Conservation (phyloP, 106 monocot species). For the Phalaenopsis equestris region DNA sequence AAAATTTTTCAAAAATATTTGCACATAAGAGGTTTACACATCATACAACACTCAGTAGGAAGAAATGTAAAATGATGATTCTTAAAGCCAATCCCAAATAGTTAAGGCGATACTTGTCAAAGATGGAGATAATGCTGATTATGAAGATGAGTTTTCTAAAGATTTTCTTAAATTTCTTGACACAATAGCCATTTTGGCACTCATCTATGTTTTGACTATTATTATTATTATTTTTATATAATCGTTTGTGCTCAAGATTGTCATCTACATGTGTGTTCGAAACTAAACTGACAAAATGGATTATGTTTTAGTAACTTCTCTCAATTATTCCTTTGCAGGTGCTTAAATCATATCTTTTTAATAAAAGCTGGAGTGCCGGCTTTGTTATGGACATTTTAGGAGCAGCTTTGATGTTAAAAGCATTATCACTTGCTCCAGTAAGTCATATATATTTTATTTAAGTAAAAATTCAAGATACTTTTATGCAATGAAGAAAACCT, state of each 20-base stretch:
- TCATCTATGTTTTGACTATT: background rate
- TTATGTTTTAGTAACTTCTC: background rate
- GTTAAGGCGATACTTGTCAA: too few relatives aligned
- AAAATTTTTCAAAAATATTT: too few relatives aligned
- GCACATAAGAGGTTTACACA: too few relatives aligned
- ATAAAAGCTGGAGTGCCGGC: slow-evolving; percentile 75
- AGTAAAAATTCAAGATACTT: background rate
- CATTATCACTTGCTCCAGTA: slow-evolving; percentile 86
- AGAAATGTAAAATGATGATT: too few relatives aligned
- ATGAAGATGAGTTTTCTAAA: too few relatives aligned
- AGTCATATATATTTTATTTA: slow-evolving; percentile 10
- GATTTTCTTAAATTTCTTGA: too few relatives aligned
- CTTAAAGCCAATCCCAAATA: too few relatives aligned
- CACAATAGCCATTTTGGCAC: too few relatives aligned
- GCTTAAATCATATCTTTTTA: slow-evolving; percentile 67
- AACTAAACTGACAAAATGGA: background rate
- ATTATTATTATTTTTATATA: background rate
- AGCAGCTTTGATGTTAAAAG: slow-evolving; percentile 79
- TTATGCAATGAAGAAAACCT: background rate
- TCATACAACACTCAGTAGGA: too few relatives aligned
- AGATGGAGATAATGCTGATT: too few relatives aligned
- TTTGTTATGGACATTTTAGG: slow-evolving; percentile 88
- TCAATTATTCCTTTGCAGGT: slow-evolving; percentile 36
- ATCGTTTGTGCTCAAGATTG: background rate
- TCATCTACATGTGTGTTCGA: background rate